Evolutionary conservation across 2,329 filamentous ascomycete genomes (phyloP).

Genomic region (Cordyceps cicadae): DNA sequence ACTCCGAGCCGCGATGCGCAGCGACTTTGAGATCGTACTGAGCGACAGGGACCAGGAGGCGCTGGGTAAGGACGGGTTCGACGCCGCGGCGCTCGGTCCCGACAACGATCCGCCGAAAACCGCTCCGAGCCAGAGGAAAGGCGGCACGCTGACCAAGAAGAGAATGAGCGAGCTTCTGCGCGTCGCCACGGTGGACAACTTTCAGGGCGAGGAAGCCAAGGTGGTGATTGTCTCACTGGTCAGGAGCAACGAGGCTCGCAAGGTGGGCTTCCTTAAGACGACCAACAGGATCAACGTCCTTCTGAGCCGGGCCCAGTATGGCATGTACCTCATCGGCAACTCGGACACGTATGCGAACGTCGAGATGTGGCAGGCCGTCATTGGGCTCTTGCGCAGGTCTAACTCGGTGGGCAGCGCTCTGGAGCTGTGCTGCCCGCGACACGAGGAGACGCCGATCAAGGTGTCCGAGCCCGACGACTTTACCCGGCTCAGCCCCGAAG

Average conservation of each 20-base stretch:
- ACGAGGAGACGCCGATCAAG: slow-evolving; percentile 40
- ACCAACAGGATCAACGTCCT: slow-evolving; percentile 63
- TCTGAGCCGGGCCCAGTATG: slow-evolving; percentile 55
- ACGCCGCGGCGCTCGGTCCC: no score
- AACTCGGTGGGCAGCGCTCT: slow-evolving; percentile 41
- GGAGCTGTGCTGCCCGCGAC: slow-evolving; percentile 50
- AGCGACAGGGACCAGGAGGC: slow-evolving; percentile 54
- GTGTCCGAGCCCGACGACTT: slow-evolving; percentile 51
- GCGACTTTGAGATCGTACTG: slow-evolving; percentile 52
- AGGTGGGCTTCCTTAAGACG: slow-evolving; percentile 57
- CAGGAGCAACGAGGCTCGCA: slow-evolving; percentile 52
- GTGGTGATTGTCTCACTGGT: slow-evolving; percentile 63
- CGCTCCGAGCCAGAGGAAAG: no score
- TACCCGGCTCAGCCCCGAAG: slow-evolving; percentile 45
- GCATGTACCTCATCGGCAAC: slow-evolving; percentile 64
- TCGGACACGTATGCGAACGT: slow-evolving; percentile 45
- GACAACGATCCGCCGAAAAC: no score
- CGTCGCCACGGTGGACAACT: slow-evolving; percentile 64
- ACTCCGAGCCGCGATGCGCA: slow-evolving; percentile 36
- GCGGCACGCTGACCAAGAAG: slow-evolving; percentile 31
- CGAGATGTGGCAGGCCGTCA: slow-evolving; percentile 40
- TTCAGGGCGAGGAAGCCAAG: slow-evolving; percentile 69
- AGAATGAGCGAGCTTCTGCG: slow-evolving; percentile 27
- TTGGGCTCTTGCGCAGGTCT: slow-evolving; percentile 19
- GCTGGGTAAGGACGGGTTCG: slow-evolving; percentile 30